phyloP scores from a whole-genome alignment of 1,139 yeast species.

The Geotrichum aggregatum region DNA sequence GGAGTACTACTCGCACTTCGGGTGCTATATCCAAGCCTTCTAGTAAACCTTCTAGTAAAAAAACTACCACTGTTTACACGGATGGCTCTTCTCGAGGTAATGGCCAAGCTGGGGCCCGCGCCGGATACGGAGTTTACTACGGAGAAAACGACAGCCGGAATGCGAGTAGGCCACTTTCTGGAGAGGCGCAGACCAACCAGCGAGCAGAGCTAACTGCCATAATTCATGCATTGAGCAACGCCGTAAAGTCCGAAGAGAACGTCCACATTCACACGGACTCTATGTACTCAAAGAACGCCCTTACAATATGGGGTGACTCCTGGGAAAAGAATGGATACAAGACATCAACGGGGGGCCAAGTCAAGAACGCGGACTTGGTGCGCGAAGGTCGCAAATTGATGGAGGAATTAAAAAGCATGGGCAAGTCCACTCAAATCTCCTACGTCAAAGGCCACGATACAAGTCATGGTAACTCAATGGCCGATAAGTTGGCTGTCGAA shows the following conservation, averaged over 20 bases:
- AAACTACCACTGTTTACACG: slow-evolving; percentile 45
- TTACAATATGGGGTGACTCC: slow-evolving; percentile 48
- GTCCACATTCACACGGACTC: slow-evolving; percentile 53
- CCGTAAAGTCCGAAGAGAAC: neutral
- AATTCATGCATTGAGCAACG: slow-evolving; percentile 46
- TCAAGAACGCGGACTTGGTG: slow-evolving; percentile 53
- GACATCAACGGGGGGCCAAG: slow-evolving; percentile 44
- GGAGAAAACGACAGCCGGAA: slow-evolving; percentile 56
- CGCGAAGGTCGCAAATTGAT: slow-evolving; percentile 30
- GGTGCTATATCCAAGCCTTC: neutral
- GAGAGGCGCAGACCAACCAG: slow-evolving; percentile 61
- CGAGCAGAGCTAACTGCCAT: slow-evolving; percentile 76
- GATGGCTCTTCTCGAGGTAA: slow-evolving; percentile 69
- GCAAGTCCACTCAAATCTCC: slow-evolving; percentile 41
- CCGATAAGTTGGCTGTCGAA: slow-evolving; percentile 66
- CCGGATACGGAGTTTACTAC: slow-evolving; percentile 75
- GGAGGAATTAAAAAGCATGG: slow-evolving; percentile 37
- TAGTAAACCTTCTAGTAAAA: neutral
- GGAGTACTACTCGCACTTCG: neutral
- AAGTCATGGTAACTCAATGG: slow-evolving; percentile 64
- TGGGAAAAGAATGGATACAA: slow-evolving; percentile 59
- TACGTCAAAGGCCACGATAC: slow-evolving; percentile 78
- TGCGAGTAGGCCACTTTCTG: slow-evolving; percentile 47
- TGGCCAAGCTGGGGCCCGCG: slow-evolving; percentile 45
- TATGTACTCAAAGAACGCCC: slow-evolving; percentile 47